These are phyloP conservation scores for Annulohypoxylon stygium DNA, from an alignment of 495 filamentous ascomycete genomes.

Conservation along the genomic window DNA sequence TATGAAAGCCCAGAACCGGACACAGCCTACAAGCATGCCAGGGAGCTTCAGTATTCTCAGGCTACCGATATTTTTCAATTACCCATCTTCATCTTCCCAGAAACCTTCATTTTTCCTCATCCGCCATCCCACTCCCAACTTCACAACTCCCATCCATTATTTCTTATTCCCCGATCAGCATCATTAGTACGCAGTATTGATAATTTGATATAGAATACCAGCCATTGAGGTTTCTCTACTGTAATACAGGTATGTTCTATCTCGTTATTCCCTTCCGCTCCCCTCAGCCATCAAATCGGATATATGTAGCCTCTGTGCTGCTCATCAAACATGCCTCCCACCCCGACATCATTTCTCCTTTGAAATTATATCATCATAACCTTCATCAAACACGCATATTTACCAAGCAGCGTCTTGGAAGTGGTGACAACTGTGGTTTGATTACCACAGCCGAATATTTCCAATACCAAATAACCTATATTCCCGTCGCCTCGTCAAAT, in stretches of 20 bases:
- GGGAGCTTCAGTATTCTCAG: background rate
- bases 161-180: background rate
- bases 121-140: background rate
- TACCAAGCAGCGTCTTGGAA: background rate
- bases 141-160: background rate
- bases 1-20: background rate
- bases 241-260: background rate
- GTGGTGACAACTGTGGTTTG: background rate
- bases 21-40: background rate
- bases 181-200: background rate
- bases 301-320: background rate
- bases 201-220: background rate
- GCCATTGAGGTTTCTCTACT: background rate
- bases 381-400: constrained; percentile 5
- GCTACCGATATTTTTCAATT: background rate
- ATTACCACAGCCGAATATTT: background rate
- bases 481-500: background rate
- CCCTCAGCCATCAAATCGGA: background rate
- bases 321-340: background rate
- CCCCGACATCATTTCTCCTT: constrained; percentile 14
- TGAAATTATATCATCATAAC: constrained; percentile 20
- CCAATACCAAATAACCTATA: too few relatives aligned
- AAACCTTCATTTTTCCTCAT: background rate
- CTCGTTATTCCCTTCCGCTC: background rate
- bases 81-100: background rate